Evolutionary conservation across 2,329 filamentous ascomycete species (phyloP).

Genomic region (Ophiostoma ips): DNA sequence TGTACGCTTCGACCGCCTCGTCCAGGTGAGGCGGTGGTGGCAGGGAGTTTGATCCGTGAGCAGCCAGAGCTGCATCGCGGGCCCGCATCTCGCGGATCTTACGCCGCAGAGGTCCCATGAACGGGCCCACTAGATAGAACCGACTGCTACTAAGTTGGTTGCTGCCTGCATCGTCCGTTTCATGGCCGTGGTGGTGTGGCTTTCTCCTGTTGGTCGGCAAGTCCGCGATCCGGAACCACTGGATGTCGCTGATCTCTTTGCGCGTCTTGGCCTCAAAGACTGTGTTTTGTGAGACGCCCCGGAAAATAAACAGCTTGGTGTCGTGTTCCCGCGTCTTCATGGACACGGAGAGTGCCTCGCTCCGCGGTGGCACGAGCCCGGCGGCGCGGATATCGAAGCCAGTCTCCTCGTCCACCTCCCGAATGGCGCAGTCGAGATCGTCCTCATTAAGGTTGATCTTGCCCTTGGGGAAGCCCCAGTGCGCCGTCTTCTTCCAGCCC

Average conservation of each 20-base stretch:
- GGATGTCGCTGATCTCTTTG: constrained; percentile 94
- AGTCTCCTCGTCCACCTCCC: constrained; percentile 94
- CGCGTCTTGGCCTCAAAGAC: constrained; percentile 79
- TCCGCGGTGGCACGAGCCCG: constrained; percentile 58
- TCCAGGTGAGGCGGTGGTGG: constrained; percentile 19
- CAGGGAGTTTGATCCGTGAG: neutral
- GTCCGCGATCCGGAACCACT: constrained; percentile 86
- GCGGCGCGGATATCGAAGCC: constrained; percentile 69
- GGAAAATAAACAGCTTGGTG: constrained; percentile 79
- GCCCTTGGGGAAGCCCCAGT: constrained; percentile 91
- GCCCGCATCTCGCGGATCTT: constrained; percentile 47
- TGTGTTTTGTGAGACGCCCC: constrained; percentile 74
- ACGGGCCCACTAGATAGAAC: constrained; percentile 64
- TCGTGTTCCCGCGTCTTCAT: constrained; percentile 40
- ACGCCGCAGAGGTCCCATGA: constrained; percentile 70
- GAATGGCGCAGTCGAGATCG: constrained; percentile 82
- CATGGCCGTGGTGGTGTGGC: constrained; percentile 34
- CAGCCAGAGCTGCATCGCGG: neutral
- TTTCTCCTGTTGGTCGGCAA: constrained; percentile 72
- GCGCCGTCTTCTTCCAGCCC: constrained; percentile 93
- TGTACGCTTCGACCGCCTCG: constrained; percentile 40
- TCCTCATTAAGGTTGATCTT: constrained; percentile 98
- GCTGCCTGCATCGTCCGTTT: constrained; percentile 43
- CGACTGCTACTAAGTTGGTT: constrained; percentile 42
- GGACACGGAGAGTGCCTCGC: constrained; percentile 33